Conservation (phyloP, 2,329 filamentous ascomycete genomes). For the Lecanoromycetidae sp. region DNA sequence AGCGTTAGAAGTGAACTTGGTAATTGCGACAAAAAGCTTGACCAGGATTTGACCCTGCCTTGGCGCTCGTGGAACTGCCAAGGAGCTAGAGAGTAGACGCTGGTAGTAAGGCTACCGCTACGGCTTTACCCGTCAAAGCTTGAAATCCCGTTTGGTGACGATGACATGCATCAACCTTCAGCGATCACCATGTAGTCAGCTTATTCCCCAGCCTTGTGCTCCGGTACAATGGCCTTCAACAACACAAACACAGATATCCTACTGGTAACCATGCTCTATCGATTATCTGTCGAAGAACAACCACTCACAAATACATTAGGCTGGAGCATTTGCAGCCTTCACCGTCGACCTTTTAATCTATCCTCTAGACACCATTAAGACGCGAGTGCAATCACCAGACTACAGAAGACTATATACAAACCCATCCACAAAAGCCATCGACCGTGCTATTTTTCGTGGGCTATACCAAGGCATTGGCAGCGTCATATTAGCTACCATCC, state of each 20-base stretch:
- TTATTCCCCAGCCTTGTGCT: not conserved
- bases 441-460: slow-evolving; percentile 48
- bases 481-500: slow-evolving; percentile 74
- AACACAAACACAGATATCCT: slow-evolving; percentile 46
- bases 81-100: no score
- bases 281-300: no score
- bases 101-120: no score
- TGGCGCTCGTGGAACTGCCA: not conserved
- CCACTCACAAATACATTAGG: no score
- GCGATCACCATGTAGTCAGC: slow-evolving; percentile 5
- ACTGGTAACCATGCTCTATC: slow-evolving; percentile 34
- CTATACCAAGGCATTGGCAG: slow-evolving; percentile 81
- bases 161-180: not conserved
- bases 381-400: slow-evolving; percentile 66
- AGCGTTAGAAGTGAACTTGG: no score
- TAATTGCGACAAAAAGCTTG: not conserved
- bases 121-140: not conserved
- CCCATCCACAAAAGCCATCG: slow-evolving; percentile 42
- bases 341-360: slow-evolving; percentile 77
- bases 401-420: slow-evolving; percentile 56
- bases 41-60: not conserved
- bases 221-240: slow-evolving; percentile 33
- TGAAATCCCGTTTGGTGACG: not conserved
- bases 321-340: slow-evolving; percentile 74
- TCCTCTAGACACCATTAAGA: slow-evolving; percentile 82